A percentile compares a stretch with the other conserved stretches of the same genome.
Conservation (phyloP, 2,329 filamentous ascomycete genomes). For the Aspergillus melleus region DNA sequence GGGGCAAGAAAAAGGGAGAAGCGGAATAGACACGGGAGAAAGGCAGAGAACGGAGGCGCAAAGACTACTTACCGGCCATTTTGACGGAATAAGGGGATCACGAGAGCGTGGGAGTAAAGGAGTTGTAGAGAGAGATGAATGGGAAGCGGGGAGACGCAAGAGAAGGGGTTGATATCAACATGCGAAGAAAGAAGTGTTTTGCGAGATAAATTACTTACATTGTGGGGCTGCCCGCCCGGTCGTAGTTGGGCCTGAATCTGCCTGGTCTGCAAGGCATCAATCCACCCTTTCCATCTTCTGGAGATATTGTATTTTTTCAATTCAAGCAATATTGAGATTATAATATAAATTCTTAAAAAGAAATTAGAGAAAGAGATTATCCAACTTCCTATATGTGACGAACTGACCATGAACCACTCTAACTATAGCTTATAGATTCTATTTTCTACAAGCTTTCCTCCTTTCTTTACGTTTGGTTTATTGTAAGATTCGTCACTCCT, state of each 20-base stretch:
- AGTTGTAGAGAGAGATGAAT: slow-evolving; percentile 9
- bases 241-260: neutral
- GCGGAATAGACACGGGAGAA: neutral
- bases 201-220: slow-evolving; percentile 5
- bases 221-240: slow-evolving; percentile 18
- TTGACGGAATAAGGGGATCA: slow-evolving; percentile 26
- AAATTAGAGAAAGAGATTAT: no score
- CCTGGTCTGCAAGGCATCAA: slow-evolving; percentile 6
- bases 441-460: no score
- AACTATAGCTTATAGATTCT: no score
- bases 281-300: neutral
- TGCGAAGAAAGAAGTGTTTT: slow-evolving; percentile 10
- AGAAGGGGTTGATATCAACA: slow-evolving; percentile 16
- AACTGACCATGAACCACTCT: no score
- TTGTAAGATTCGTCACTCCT: no score
- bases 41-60: neutral
- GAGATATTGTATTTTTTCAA: no score
- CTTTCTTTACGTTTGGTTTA: no score
- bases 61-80: slow-evolving; percentile 36
- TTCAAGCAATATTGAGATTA: no score
- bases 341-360: no score
- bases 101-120: slow-evolving; percentile 20
- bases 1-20: slow-evolving; percentile 16
- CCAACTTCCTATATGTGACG: no score
- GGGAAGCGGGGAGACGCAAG: slow-evolving; percentile 2